Base-by-base conservation (phyloP, 306 rosid genomes). In the Hippophae rhamnoides region DNA sequence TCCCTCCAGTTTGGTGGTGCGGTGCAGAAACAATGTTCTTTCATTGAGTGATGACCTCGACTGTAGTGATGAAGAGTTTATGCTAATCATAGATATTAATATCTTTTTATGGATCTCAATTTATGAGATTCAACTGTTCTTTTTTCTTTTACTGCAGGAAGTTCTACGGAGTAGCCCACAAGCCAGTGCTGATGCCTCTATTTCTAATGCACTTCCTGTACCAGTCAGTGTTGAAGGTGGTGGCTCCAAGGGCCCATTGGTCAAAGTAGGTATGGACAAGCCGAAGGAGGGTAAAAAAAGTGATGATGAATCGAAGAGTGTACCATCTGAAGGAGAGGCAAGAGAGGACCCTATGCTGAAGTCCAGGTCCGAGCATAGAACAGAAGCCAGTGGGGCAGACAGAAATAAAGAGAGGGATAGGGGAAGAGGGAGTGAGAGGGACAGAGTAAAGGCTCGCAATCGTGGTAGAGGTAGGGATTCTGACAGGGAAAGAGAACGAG, bases 401-500 rank as follows among this genome's bases (percentile, higher is more conserved):
- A 72, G 70, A 63, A 82, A 71, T 74, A 74, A 59, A 74, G 80
- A 72, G 2, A 77, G 78, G n/a, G 89, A 81, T 0, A 75, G 79
- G 9, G 87, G 75, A 62, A 79, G 71, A 75, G 85, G 38, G 38
- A 31, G 38, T 31, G 38, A 77, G 0, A 69, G 72, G 47, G 82
- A 80, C 47, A 82, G 89, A 69, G 60, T 58, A 57, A 90, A 75
- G 81, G 59, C 77, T 10, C 74, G 95, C 52, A 95, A 92, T 73
- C 87, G 89, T 55, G 99, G 87, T 40, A 67, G 90, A 63, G 90
- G 89, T 41, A 83, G 95, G 75, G 97, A 86, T 63, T 90, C 97
- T 40, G 97, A 90, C 71, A 71, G 78, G 23, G 97, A 90, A 56
- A 81, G 90, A 46, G 95, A 85, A 31, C 75, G 84, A 61, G 98